Conservation (phyloP, 257 asterid genomes). For the Salvia splendens region DNA sequence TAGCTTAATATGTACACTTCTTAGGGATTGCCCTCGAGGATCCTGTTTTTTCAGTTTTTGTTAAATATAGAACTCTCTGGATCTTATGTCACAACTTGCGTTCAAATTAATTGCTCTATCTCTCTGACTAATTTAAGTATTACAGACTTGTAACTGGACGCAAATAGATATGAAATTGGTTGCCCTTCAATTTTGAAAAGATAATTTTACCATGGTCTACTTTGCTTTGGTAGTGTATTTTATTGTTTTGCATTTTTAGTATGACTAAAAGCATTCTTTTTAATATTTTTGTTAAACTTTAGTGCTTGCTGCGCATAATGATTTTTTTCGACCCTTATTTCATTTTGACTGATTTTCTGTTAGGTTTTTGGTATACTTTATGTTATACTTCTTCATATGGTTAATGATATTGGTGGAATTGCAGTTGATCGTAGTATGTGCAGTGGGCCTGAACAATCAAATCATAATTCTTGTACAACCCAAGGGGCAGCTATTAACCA, state of each 20-base stretch:
- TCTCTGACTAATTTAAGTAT: not conserved
- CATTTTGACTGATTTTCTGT: not conserved
- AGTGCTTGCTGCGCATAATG: not conserved
- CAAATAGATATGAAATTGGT: not conserved
- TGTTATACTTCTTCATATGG: not conserved
- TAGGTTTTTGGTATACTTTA: not conserved
- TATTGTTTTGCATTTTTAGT: not conserved
- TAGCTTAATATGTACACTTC: not conserved
- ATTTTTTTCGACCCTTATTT: not conserved
- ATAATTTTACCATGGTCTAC: not conserved
- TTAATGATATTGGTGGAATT: conserved; percentile 31
- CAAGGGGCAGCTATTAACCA: conserved; percentile 27
- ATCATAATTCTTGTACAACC: conserved; percentile 34
- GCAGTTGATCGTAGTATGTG: conserved; percentile 59
- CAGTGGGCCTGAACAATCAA: conserved; percentile 53
- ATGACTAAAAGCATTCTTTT: not conserved
- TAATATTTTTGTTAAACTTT: not conserved
- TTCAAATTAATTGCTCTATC: not conserved
- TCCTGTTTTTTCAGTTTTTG: conserved; percentile 3
- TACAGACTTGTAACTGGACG: not conserved
- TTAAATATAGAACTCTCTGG: not conserved
- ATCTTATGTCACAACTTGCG: conserved; percentile 6
- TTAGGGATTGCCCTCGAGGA: conserved; percentile 7
- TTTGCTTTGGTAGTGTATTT: not conserved
- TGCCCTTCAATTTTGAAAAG: not conserved